A percentile compares a stretch with the other conserved stretches of the same genome.
phyloP scores from a whole-genome alignment of 306 rosid species.

The Trifolium subterraneum region DNA sequence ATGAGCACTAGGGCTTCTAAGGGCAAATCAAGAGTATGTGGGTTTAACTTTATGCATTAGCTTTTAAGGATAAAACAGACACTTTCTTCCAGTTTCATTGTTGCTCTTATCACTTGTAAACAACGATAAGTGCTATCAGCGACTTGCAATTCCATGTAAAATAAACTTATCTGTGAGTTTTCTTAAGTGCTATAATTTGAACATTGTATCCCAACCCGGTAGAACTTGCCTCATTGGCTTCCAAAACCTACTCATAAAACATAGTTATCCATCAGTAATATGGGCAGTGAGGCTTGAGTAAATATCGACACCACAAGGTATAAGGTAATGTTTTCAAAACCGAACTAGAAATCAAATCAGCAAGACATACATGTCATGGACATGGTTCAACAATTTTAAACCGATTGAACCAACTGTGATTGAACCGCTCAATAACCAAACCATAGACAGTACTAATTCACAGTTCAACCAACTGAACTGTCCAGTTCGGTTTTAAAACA shows the following conservation, averaged over 20 bases:
- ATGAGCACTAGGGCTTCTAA: not conserved
- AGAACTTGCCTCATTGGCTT: not conserved
- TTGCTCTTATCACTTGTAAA: slow-evolving; percentile 9
- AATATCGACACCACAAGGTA: slow-evolving; percentile 12
- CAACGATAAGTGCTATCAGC: not conserved
- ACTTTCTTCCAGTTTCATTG: not conserved
- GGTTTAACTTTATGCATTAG: not conserved
- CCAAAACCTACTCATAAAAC: slow-evolving; percentile 18
- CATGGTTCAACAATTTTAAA: not conserved
- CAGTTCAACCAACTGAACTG: not conserved
- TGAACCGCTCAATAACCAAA: not conserved
- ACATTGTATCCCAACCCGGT: slow-evolving; percentile 2
- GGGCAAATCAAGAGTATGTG: not conserved
- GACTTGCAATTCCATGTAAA: slow-evolving; percentile 12
- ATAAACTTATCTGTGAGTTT: not conserved
- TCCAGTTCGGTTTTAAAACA: not conserved
- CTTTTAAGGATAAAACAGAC: slow-evolving; percentile 28
- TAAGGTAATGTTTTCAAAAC: not conserved
- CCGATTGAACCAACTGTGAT: not conserved
- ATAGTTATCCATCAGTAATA: slow-evolving; percentile 9
- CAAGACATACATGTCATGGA: not conserved
- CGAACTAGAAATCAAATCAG: not conserved
- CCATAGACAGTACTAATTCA: not conserved
- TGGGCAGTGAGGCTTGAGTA: not conserved
- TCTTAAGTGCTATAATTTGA: not conserved